Base-by-base conservation (phyloP, 371 early-diverging fungal species). In the Mucor indicus region DNA sequence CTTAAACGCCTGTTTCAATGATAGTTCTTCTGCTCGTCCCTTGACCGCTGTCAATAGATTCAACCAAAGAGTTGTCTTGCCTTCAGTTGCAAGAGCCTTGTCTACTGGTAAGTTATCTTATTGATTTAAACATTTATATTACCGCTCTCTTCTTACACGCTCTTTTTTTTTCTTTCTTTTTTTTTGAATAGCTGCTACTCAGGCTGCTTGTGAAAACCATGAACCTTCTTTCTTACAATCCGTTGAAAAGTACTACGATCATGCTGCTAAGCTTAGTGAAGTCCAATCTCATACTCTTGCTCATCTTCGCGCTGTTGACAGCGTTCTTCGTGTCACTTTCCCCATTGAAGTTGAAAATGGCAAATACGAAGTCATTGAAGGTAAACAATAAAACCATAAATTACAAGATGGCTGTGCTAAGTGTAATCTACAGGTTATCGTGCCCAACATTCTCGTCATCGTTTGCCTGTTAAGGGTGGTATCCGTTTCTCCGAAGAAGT, bases 381-480 rank as follows among this genome's bases (percentile, higher is more conserved):
- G 72, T 70, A 65, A 38, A 16, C 19, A n/a, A 15, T 22, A 43
- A 38, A 25, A 33, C 4, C 6, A 33, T 33, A 33, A 33, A 13
- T 33, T 5, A 33, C 10, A 33, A 33, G n/a, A 31, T 16, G 13
- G 3, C 20, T 31, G 19, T 30, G 23, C 22, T 47, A 21, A 23
- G 22, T 8, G 11, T 36, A 52, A 38, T 23, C 38, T 17, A 12
- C 35, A 75, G 86, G 88, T 31, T 91, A 91, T 61, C 90, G 93
- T 54, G 91, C 90, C 40, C 92, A 93, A 64, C 92, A 93, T 67
- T 91, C 91, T 17, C 86, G 91, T 44, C 93, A 92, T 63, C 77
- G 89, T 42, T 80, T 90, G 38, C 92, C 92, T 13, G 87, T 87
- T 53, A 92, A 93, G 72, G 92, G 91, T 54, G 92, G 92, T 53